These are phyloP conservation scores for Boletus insuetus DNA, from an alignment of 768 basidiomycete species.

Conservation along the genomic window DNA sequence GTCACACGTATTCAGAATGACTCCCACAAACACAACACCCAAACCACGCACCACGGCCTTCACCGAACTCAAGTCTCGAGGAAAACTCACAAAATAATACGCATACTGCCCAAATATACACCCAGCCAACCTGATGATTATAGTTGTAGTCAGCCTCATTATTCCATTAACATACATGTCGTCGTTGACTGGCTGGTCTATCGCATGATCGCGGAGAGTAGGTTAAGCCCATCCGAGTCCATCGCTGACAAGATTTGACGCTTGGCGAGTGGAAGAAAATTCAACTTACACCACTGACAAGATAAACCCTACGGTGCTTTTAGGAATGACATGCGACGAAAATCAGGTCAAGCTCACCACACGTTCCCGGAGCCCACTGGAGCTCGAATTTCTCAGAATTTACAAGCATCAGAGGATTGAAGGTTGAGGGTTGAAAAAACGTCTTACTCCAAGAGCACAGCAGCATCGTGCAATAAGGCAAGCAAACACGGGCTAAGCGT, in stretches of 20 bases:
- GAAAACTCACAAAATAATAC: constrained; percentile 9
- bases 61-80: constrained; percentile 3
- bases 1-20: not conserved
- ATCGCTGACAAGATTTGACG: not conserved
- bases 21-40: too few relatives aligned
- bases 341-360: not conserved
- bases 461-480: too few relatives aligned
- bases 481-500: too few relatives aligned
- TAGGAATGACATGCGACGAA: not conserved
- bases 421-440: too few relatives aligned
- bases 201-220: too few relatives aligned
- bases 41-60: constrained; percentile 3
- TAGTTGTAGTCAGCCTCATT: not conserved
- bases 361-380: not conserved
- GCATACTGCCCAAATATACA: constrained; percentile 10
- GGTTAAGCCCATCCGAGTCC: too few relatives aligned
- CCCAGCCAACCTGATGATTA: constrained; percentile 2
- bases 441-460: too few relatives aligned
- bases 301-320: not conserved
- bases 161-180: too few relatives aligned
- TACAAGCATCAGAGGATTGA: not conserved
- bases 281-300: constrained; percentile 2
- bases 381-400: not conserved
- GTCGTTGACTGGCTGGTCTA: too few relatives aligned
- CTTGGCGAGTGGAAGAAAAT: not conserved